Evolutionary conservation across 495 filamentous ascomycete genomes (phyloP), one percentile per base, ranked within the genome.

Genomic region (Gamarada debralockiae): DNA sequence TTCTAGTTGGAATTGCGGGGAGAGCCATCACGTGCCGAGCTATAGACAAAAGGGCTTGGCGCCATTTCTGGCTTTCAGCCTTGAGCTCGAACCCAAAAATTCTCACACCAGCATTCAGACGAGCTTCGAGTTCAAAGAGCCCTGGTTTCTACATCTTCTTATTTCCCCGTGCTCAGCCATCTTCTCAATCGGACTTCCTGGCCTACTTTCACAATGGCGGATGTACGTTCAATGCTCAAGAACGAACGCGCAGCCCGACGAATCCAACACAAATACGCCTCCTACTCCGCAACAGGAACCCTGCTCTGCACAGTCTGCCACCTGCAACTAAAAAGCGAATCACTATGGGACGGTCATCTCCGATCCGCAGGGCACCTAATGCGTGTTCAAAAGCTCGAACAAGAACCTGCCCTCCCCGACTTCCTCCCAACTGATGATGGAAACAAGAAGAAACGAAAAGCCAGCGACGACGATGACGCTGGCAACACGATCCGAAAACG

Each of bases 221-320:
- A 95, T 64, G 85, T 91, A 14, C 86, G 90, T 39, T 81, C 89
- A 17, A 76, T 95, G 15, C 80, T 95, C 40, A 85, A 89, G 58
- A 86, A 81, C 65, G 88, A 95, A 69, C 85, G 90, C 61, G 83
- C 81, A 45, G 79, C 83, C 42, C 84, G 90, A 56, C 81, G 86
- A 60, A 84, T 89, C 55, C 76, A 80, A 8, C 84, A 87, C 52
- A 82, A 81, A 0, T 67, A 85, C 61, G 78, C 83, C 29, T 69
- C 70, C 48, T 86, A 86, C 60, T 77, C 83, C 0, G 70, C 77
- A 54, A 70, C 75, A 24, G 80, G 83, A 34, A 80, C 76, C 51
- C 70, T 88, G 6, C 62, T 78, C 48, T 85, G 84, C 67, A 67
- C 70, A 43, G 62, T 82, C 12, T 87, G 84, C 62, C 76, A 73